Percentiles rank a stretch among this genome's conserved stretches.
These are phyloP conservation scores for Phytopythium montanum DNA, from an alignment of 352 stramenopile species.

Conservation along the genomic window DNA sequence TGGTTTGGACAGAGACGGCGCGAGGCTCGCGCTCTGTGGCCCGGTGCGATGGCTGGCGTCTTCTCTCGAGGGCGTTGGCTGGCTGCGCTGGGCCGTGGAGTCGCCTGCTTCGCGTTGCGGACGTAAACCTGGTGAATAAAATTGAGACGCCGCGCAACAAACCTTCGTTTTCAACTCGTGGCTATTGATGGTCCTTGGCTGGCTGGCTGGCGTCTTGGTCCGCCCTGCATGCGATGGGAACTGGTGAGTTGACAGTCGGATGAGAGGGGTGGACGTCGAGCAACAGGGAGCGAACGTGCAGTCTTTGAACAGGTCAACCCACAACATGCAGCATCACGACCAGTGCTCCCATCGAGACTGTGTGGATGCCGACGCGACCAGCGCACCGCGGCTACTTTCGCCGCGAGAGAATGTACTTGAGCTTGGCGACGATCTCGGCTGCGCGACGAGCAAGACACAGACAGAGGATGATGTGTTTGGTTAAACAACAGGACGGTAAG, in stretches of 20 bases:
- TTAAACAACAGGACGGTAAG: background rate
- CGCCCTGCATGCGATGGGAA: background rate
- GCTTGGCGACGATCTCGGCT: conserved; percentile 88
- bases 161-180: conserved; percentile 11
- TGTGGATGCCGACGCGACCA: background rate
- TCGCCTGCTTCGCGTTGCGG: background rate
- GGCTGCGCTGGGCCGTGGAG: background rate
- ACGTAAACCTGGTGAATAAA: conserved; percentile 61
- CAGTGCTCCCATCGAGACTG: background rate
- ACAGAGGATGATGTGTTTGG: conserved; percentile 5
- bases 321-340: background rate
- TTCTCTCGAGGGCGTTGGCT: background rate
- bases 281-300: background rate
- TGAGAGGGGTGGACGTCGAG: background rate
- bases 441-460: conserved; percentile 8
- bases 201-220: background rate
- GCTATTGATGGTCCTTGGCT: no score
- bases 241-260: background rate
- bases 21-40: background rate
- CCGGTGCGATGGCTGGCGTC: background rate
- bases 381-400: conserved; percentile 40
- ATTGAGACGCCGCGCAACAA: conserved; percentile 84
- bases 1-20: conserved; percentile 9
- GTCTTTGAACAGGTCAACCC: background rate
- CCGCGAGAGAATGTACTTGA: conserved; percentile 88